Percentiles rank a stretch among this genome's conserved stretches.
Evolutionary conservation across 805 yeast species (phyloP).

Genomic region (Wickerhamomyces rabaulensis): DNA sequence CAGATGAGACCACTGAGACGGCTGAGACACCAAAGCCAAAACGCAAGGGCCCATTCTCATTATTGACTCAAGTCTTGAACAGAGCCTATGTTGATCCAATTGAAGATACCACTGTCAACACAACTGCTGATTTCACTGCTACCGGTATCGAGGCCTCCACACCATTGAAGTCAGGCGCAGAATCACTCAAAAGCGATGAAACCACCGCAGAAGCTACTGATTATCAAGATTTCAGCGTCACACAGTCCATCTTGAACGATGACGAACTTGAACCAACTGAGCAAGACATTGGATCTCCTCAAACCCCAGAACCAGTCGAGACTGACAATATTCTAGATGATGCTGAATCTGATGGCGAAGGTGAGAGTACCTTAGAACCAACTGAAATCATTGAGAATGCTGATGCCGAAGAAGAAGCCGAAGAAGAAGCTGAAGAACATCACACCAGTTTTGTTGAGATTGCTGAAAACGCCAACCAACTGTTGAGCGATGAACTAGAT

Average conservation of each 20-base stretch:
- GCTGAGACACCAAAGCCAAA: not conserved
- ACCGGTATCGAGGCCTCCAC: not conserved
- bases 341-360: conserved; percentile 2
- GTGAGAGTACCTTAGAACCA: not conserved
- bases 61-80: not conserved
- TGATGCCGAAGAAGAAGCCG: not conserved
- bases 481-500: not conserved
- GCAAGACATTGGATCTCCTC: not conserved
- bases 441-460: not conserved
- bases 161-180: not conserved
- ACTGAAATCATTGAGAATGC: not conserved
- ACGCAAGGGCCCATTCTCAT: not conserved
- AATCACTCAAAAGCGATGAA: not conserved
- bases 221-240: not conserved
- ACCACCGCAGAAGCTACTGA: not conserved
- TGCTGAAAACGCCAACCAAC: not conserved
- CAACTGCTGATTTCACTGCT: not conserved
- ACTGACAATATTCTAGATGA: not conserved
- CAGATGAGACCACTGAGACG: not conserved
- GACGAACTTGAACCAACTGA: not conserved
- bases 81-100: not conserved
- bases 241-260: not conserved
- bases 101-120: not conserved
- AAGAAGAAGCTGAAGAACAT: not conserved
- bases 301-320: not conserved